These are phyloP conservation scores for Oehlia diaphana DNA, from an alignment of 192 early-diverging fungal genomes.

Conservation along the genomic window DNA sequence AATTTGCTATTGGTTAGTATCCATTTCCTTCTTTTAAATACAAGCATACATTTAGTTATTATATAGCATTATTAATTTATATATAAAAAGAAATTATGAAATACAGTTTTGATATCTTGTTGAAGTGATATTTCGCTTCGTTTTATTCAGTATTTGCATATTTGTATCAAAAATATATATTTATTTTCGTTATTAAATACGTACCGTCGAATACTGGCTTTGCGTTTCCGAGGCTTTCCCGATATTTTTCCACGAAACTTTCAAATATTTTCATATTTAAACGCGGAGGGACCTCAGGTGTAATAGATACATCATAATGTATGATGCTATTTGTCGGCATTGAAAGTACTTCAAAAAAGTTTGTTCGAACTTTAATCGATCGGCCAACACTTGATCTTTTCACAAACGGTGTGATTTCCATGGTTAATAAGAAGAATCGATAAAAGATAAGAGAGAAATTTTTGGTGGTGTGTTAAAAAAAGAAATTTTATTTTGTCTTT, in stretches of 20 bases:
- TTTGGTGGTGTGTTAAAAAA: no score
- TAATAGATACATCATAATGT: conserved; percentile 83
- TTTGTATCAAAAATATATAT: no score
- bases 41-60: no score
- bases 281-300: conserved; percentile 72
- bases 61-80: no score
- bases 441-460: no score
- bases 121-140: neutral
- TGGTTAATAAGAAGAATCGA: no score
- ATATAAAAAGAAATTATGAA: neutral
- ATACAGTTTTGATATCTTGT: no score
- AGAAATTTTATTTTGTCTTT: no score
- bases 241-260: conserved; percentile 52
- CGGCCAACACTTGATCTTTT: conserved; percentile 46
- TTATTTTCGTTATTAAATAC: neutral
- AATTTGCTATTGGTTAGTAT: conserved; percentile 22
- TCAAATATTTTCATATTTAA: conserved; percentile 72
- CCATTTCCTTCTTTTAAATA: no score
- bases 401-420: conserved; percentile 40
- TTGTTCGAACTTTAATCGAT: conserved; percentile 49
- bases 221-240: conserved; percentile 55
- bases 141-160: conserved; percentile 35
- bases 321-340: conserved; percentile 64
- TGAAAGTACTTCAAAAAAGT: conserved; percentile 75
- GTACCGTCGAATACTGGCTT: conserved; percentile 75